A percentile compares a stretch with the other conserved stretches of the same genome.
These are phyloP conservation scores for Aristolochia fimbriata DNA, from an alignment of 164 flowering plant genomes.

Conservation along the genomic window DNA sequence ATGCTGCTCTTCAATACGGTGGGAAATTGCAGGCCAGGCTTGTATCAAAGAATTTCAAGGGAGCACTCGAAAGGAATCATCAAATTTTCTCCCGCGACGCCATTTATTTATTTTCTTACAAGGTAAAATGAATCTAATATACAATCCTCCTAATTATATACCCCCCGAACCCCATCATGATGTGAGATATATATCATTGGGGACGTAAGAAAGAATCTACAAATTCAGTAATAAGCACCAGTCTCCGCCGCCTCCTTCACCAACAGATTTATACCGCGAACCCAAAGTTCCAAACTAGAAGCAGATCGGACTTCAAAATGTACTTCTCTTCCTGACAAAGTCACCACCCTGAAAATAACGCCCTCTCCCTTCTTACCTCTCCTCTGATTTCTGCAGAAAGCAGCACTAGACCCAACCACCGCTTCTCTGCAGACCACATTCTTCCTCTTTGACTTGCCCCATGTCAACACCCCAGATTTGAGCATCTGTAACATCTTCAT, in stretches of 20 bases:
- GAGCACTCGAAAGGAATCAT: too few relatives aligned
- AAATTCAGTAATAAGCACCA: slow-evolving; percentile 1
- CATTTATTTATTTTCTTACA: too few relatives aligned
- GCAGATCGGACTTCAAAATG: slow-evolving; percentile 54
- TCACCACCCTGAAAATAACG: slow-evolving; percentile 49
- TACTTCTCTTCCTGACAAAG: slow-evolving; percentile 48
- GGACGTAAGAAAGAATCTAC: too few relatives aligned
- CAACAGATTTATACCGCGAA: slow-evolving; percentile 54
- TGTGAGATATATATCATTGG: too few relatives aligned
- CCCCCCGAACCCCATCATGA: too few relatives aligned
- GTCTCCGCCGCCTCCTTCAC: slow-evolving; percentile 27
- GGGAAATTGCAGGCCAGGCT: too few relatives aligned
- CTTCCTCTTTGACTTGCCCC: slow-evolving; percentile 53
- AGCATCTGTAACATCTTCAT: slow-evolving; percentile 38
- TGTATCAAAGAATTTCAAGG: too few relatives aligned
- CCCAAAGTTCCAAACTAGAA: slow-evolving; percentile 57
- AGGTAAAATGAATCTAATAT: too few relatives aligned
- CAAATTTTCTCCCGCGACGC: too few relatives aligned
- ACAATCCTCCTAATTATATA: too few relatives aligned
- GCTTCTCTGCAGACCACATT: slow-evolving; percentile 56
- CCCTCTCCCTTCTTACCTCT: slow-evolving; percentile 26
- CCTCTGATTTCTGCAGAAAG: slow-evolving; percentile 27
- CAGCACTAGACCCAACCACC: slow-evolving; percentile 39
- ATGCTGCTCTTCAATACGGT: too few relatives aligned
- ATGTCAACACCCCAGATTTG: slow-evolving; percentile 33